Evolutionary conservation across 306 rosid species (phyloP).

Genomic region (Casuarina equisetifolia): DNA sequence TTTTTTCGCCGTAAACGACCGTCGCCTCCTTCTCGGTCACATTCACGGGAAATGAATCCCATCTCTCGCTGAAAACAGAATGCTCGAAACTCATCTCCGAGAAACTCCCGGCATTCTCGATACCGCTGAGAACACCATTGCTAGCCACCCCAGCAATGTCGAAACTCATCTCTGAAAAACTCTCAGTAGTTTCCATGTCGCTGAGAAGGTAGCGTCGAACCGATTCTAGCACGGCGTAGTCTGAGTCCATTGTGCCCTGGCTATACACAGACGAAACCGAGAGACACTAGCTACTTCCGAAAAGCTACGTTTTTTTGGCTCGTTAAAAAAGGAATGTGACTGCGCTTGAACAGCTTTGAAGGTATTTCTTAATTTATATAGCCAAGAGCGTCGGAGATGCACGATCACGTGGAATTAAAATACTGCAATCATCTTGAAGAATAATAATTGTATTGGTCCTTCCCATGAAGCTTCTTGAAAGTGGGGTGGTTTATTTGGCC

Average conservation of each 20-base stretch:
- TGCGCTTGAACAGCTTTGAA: too few species aligned
- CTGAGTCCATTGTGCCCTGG: not conserved
- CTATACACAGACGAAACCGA: too few species aligned
- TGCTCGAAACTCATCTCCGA: not conserved
- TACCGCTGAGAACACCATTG: not conserved
- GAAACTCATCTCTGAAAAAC: not conserved
- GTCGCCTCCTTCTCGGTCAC: too few species aligned
- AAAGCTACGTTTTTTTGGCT: not conserved
- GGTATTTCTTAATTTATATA: not conserved
- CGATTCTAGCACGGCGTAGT: slow-evolving; percentile 1
- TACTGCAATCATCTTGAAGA: too few species aligned
- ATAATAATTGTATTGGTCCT: too few species aligned
- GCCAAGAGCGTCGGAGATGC: not conserved
- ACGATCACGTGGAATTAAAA: not conserved
- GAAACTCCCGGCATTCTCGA: not conserved
- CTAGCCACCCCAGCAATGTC: not conserved
- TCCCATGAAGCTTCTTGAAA: too few species aligned
- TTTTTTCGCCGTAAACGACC: too few species aligned
- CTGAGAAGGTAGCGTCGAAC: not conserved
- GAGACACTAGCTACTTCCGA: not conserved
- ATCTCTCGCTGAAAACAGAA: not conserved
- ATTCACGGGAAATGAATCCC: not conserved
- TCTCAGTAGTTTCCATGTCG: not conserved
- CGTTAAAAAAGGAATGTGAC: not conserved
- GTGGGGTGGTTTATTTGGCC: too few species aligned